Base-by-base conservation (phyloP, 2,329 filamentous ascomycete genomes). In the Phialemonium atrogriseum region DNA sequence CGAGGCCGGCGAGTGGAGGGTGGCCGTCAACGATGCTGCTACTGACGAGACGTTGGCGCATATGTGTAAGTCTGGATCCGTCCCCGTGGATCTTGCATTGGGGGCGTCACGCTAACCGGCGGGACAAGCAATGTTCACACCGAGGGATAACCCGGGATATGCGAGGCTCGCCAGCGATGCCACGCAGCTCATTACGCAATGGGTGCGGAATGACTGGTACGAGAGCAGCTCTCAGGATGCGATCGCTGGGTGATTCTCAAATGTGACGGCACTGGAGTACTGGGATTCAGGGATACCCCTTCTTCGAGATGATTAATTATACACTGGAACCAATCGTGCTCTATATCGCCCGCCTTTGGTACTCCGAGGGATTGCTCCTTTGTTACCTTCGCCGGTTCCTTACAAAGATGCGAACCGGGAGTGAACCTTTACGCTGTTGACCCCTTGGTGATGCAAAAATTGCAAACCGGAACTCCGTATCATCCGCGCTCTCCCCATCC, bases 31-130 rank as follows among this genome's bases (percentile, higher is more conserved):
- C 51, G 79, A 93, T 38, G 76, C 73, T 46, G 85, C 82, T 1
- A 63, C 59, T 9, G 85, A 94, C 46, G 91, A 96, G 62, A 77
- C 80, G 1, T 62, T 63, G 40, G 89, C 89, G 17, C 91, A 96
- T 56, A 84, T 80, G 65, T 64, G 73, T 68, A 66, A 56, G 70
- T 64, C 16, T n/a, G n/a, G n/a, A n/a, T n/a, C n/a, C n/a, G n/a
- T n/a, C n/a, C n/a, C n/a, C n/a, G n/a, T n/a, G n/a, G n/a, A n/a
- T n/a, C n/a, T n/a, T n/a, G n/a, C n/a, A n/a, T n/a, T n/a, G n/a
- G n/a, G n/a, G n/a, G n/a, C n/a, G n/a, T n/a, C n/a, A n/a, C n/a
- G n/a, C n/a, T n/a, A n/a, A n/a, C n/a, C n/a, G n/a, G n/a, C n/a
- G n/a, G n/a, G n/a, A n/a, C 20, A 33, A 78, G 74, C 59, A 35